Base-by-base conservation (phyloP, 306 rosid species). In the Quercus gilva region DNA sequence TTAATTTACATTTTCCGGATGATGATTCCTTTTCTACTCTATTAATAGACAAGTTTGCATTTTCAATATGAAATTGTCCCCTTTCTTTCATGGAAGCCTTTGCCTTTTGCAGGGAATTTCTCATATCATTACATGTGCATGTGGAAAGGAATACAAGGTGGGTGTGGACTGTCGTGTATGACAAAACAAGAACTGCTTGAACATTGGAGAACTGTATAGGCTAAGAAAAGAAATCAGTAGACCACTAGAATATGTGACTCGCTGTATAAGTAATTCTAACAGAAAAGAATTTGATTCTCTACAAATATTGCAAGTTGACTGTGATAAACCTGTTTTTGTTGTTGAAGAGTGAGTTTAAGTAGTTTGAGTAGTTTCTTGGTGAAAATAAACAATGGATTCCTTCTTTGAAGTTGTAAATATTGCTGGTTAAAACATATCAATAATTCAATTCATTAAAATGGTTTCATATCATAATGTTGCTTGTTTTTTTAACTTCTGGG, bases 121-220 rank as follows among this genome's bases (percentile, higher is more conserved):
- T 26, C 28, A 26, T 26, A 2, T 26, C 28, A 25, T 25, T 25
- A 25, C 26, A 25, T 25, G 26, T 25, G 26, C 26, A 25, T 25
- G 26, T 25, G 26, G 29, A 26, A 26, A 0, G 29, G 29, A 26
- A 26, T 26, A 0, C 29, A 26, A 26, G 29, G 29, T 26, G 29
- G 29, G 29, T 26, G 29, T 26, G 29, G 29, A 26, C 29, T 26
- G 29, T 26, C 2, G 29, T 26, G 63, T 68, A 52, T 72, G 63
- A 84, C 76, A 29, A 77, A 85, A 85, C 75, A 68, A 70, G 78
- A 59, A 35, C 0, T 25, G 52, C 78, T n/a, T 77, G 67, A 71
- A 33, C 3, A 57, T 35, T 12, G 53, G 57, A 35, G 35, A 69
- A 58, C 52, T 63, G 3, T 13, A 51, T n/a, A 68, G 60, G 52